Evolutionary conservation across 169 alveolate species (phyloP), one percentile per base, ranked within the genome.

Genomic region (Plasmodium vinckei): DNA sequence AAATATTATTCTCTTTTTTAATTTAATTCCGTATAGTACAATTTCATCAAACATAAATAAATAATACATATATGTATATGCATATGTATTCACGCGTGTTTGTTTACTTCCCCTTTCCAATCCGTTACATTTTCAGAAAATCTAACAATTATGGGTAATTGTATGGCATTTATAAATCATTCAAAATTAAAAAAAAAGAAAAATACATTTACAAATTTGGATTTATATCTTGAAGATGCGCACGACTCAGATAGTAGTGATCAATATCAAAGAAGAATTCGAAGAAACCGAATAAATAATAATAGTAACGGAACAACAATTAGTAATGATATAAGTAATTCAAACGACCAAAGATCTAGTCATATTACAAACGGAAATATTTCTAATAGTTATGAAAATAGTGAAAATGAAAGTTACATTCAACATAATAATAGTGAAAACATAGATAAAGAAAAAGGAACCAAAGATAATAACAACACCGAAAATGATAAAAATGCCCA

Each of bases 71-170:
- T 17, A 57, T 71, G 5, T 53, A 44, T 13, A 72, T 46, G 33
- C 47, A 60, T 46, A 15, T 57, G 51, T 72, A 49, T 53, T 2
- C 33, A n/a, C 27, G n/a, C 69, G 5, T 60, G 19, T 21, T 25
- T 54, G 56, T 19, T 27, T 72, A 47, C 7, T 27, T 47, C 9
- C 17, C 33, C 5, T 64, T 64, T 64, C 51, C 17, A 3, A 15
- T 13, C 47, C 27, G 25, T 19, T 3, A 9, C n/a, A 13, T 44
- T n/a, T 7, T n/a, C 44, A n/a, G 3, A 27, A 27, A 21, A 70
- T 57, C 23, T 71, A 57, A 60, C 42, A 73, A 61, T 63, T 54
- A 73, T 73, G 87, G 87, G 87, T 39, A 73, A 73, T 65, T 73
- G 87, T 53, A 73, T 73, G 27, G 60, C 87, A 7, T 53, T 73